A percentile compares a stretch with the other conserved stretches of the same genome.
Evolutionary conservation across 2,329 filamentous ascomycete genomes (phyloP).

Genomic region (Venturia oleaginea): DNA sequence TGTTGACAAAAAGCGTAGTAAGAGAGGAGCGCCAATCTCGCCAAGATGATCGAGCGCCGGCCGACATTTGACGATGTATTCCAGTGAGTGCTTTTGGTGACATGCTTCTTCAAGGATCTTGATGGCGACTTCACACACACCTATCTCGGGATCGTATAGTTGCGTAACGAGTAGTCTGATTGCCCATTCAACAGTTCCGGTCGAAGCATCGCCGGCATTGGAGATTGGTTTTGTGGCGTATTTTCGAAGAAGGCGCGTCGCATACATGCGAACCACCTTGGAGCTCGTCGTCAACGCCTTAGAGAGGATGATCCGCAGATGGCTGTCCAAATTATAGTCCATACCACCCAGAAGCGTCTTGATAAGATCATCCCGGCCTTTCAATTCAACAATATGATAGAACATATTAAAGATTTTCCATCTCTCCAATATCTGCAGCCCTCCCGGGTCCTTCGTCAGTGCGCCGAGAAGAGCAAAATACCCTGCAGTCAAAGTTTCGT

Average conservation of each 20-base stretch:
- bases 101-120: constrained; percentile 97
- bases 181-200: constrained; percentile 81
- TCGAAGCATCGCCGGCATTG: constrained; percentile 29
- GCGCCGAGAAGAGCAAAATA: constrained; percentile 92
- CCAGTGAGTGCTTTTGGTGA: constrained; percentile 80
- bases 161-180: constrained; percentile 96
- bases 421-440: constrained; percentile 80
- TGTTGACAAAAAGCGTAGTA: constrained; percentile 87
- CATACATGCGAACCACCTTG: constrained; percentile 82
- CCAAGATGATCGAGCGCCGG: constrained; percentile 91
- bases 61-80: constrained; percentile 93
- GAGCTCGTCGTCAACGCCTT: constrained; percentile 88
- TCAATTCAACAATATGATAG: constrained; percentile 92
- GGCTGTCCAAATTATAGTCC: constrained; percentile 77
- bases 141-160: constrained; percentile 92
- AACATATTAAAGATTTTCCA: constrained; percentile 99
- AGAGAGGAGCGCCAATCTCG: constrained; percentile 87
- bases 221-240: constrained; percentile 58
- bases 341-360: constrained; percentile 82
- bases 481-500: constrained; percentile 79
- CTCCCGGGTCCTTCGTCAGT: constrained; percentile 71
- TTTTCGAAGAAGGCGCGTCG: constrained; percentile 77
- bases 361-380: constrained; percentile 83
- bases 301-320: constrained; percentile 83
- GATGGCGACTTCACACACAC: constrained; percentile 91